Conservation (phyloP, 106 monocot species). For the Gastrodia elata region DNA sequence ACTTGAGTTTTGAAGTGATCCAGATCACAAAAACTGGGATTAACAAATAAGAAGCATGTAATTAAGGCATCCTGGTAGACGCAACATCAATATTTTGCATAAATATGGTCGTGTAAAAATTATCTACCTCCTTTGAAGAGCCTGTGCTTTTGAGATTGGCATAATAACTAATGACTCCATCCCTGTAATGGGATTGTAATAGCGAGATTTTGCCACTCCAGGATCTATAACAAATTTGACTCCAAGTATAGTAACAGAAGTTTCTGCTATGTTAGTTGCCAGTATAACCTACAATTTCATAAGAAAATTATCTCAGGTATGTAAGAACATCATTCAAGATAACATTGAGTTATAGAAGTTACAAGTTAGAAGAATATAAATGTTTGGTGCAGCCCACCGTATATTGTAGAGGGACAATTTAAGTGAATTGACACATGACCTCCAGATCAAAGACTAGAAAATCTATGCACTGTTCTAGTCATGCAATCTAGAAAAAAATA, state of each 20-base stretch:
- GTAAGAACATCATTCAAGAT: background rate
- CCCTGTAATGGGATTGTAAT: constrained; percentile 79
- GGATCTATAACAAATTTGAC: constrained; percentile 96
- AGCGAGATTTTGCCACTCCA: constrained; percentile 86
- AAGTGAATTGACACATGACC: background rate
- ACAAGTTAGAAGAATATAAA: background rate
- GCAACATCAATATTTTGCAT: background rate
- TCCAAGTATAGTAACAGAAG: constrained; percentile 95
- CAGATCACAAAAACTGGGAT: background rate
- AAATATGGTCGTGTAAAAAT: background rate
- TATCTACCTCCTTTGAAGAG: constrained; percentile 84
- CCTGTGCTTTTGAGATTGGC: constrained; percentile 92
- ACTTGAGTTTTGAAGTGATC: background rate
- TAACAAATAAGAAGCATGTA: background rate
- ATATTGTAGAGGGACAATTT: background rate
- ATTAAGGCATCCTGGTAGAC: background rate
- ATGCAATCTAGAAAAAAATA: background rate
- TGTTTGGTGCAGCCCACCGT: background rate
- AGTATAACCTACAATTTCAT: constrained; percentile 53
- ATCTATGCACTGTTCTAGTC: background rate
- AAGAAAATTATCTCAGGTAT: background rate
- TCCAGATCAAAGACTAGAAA: too few species aligned
- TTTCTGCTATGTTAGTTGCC: constrained; percentile 98
- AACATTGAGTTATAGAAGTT: background rate
- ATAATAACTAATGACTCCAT: constrained; percentile 78